These are phyloP conservation scores for Candida coquimbonensis DNA, from an alignment of 805 yeast genomes.

Conservation along the genomic window DNA sequence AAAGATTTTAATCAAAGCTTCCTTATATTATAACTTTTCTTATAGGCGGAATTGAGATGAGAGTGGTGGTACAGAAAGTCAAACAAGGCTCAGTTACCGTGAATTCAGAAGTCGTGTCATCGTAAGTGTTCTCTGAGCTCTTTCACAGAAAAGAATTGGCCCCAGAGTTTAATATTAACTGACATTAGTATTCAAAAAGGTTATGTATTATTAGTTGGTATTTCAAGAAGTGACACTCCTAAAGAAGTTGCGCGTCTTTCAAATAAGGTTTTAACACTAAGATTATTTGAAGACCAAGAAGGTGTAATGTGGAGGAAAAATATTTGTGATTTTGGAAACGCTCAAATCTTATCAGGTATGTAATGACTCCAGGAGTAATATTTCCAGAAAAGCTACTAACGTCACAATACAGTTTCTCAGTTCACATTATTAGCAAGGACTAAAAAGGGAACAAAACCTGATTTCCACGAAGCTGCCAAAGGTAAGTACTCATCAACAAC, in stretches of 20 bases:
- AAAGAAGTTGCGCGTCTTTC: slow-evolving; percentile 69
- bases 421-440: slow-evolving; percentile 84
- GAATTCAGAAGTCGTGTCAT: slow-evolving; percentile 59
- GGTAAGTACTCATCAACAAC: slow-evolving; percentile 35
- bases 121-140: slow-evolving; percentile 28
- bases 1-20: too few species aligned
- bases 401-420: slow-evolving; percentile 55
- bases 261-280: slow-evolving; percentile 54
- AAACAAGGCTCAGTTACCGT: slow-evolving; percentile 87
- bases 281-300: slow-evolving; percentile 69
- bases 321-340: slow-evolving; percentile 57
- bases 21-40: background rate
- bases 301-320: slow-evolving; percentile 74
- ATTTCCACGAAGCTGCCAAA: slow-evolving; percentile 86
- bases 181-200: slow-evolving; percentile 55
- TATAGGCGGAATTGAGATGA: slow-evolving; percentile 41
- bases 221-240: slow-evolving; percentile 66
- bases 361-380: slow-evolving; percentile 29
- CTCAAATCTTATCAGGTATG: slow-evolving; percentile 61
- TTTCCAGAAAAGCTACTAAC: background rate
- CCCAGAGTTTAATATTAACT: background rate
- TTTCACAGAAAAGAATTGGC: background rate
- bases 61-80: slow-evolving; percentile 85
- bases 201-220: slow-evolving; percentile 75
- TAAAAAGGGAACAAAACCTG: slow-evolving; percentile 91